Conservation (phyloP, 441 rosid genomes). For the Pelargonium australe region DNA sequence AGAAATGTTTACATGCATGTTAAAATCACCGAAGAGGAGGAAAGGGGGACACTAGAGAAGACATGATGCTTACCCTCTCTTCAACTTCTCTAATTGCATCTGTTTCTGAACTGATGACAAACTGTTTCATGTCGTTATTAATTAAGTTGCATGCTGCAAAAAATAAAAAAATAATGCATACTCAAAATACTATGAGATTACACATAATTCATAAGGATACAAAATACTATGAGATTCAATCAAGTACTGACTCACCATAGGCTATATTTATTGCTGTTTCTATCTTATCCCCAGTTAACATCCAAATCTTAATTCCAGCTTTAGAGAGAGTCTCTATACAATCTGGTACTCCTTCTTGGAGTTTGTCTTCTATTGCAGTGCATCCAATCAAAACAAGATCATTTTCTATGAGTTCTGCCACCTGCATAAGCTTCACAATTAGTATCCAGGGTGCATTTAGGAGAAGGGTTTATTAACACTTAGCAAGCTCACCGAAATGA, state of each 20-base stretch:
- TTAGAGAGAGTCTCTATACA: constrained; percentile 96
- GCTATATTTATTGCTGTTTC: constrained; percentile 99
- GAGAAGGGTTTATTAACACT: too few species aligned
- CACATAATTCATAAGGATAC: constrained; percentile 16
- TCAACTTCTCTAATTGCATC: constrained; percentile 87
- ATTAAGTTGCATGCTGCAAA: constrained; percentile 69
- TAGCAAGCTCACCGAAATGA: not conserved
- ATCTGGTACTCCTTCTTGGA: constrained; percentile 98
- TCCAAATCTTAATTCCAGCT: constrained; percentile 99
- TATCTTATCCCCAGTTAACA: constrained; percentile 96
- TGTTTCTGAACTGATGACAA: constrained; percentile 73
- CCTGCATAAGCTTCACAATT: constrained; percentile 47
- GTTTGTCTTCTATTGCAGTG: constrained; percentile 99
- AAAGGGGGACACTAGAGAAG: constrained; percentile 13
- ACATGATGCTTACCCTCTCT: constrained; percentile 58
- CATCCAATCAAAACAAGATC: constrained; percentile 86
- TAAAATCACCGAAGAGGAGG: constrained; percentile 6
- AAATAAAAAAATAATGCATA: constrained; percentile 20
- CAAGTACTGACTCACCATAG: constrained; percentile 53
- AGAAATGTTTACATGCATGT: not conserved
- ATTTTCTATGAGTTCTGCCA: constrained; percentile 86
- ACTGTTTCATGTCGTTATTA: constrained; percentile 81
- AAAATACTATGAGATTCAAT: not conserved
- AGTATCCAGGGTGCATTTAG: not conserved
- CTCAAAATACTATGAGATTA: constrained; percentile 19